phyloP scores from a whole-genome alignment of 805 yeast species.

The Yamadazyma tumulicola region DNA sequence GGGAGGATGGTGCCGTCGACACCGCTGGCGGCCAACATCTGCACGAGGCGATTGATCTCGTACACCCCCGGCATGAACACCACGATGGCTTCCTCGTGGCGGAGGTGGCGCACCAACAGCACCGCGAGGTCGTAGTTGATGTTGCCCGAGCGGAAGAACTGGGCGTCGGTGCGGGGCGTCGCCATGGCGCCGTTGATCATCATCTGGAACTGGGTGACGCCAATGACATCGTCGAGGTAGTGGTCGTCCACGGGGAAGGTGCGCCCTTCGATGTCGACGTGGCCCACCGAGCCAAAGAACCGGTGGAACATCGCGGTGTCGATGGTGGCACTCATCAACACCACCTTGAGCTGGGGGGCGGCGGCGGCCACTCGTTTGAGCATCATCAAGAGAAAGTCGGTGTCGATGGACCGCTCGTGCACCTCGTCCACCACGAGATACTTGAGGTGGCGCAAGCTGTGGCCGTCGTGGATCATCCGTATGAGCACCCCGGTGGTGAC shows the following conservation, averaged over 20 bases:
- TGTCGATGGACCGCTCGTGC: slow-evolving; percentile 92
- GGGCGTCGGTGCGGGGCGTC: slow-evolving; percentile 61
- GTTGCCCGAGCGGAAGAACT: slow-evolving; percentile 60
- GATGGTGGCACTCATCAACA: slow-evolving; percentile 94
- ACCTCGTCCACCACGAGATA: slow-evolving; percentile 90
- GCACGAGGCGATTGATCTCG: slow-evolving; percentile 59
- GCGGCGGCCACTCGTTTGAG: slow-evolving; percentile 57
- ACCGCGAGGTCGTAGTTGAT: slow-evolving; percentile 74
- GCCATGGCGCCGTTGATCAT: slow-evolving; percentile 39
- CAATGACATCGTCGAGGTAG: slow-evolving; percentile 66
- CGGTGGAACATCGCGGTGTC: slow-evolving; percentile 62
- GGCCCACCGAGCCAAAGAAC: slow-evolving; percentile 59
- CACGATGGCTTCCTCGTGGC: slow-evolving; percentile 52
- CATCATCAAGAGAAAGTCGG: slow-evolving; percentile 78
- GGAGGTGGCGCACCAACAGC: slow-evolving; percentile 26
- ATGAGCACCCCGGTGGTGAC: slow-evolving; percentile 91
- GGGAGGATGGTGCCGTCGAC: slow-evolving; percentile 57
- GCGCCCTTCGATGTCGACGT: slow-evolving; percentile 85
- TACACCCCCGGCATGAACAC: slow-evolving; percentile 88
- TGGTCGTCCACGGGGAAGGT: slow-evolving; percentile 86
- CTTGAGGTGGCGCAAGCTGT: slow-evolving; percentile 50
- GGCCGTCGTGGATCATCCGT: slow-evolving; percentile 38
- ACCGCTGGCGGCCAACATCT: slow-evolving; percentile 4
- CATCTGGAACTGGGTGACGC: slow-evolving; percentile 54
- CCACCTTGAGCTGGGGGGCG: slow-evolving; percentile 56